Conservation (phyloP, 2,329 filamentous ascomycete genomes). For the Stachybotrys chlorohalonatus region DNA sequence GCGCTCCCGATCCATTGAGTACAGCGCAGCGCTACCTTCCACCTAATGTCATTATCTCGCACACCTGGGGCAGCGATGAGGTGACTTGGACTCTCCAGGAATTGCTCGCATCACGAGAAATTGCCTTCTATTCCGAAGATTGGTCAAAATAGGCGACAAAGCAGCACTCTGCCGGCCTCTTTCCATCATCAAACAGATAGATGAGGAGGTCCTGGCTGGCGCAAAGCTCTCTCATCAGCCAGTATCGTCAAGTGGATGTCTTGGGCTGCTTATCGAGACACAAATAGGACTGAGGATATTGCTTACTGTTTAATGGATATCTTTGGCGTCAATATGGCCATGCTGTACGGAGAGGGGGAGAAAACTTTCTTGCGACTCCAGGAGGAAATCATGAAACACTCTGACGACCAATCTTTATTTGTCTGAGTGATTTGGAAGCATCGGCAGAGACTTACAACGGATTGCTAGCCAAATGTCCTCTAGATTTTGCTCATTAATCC, state of each 20-base stretch:
- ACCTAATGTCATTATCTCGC: constrained; percentile 14
- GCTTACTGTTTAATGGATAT: constrained; percentile 7
- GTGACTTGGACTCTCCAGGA: constrained; percentile 7
- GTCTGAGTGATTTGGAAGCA: constrained; percentile 3
- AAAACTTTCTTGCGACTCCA: constrained; percentile 8
- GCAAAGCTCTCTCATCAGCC: background rate
- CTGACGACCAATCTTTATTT: constrained; percentile 7
- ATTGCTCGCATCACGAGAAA: background rate
- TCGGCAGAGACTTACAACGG: constrained; percentile 16
- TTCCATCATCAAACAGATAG: constrained; percentile 1
- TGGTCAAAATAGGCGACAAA: background rate
- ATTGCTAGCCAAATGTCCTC: constrained; percentile 37
- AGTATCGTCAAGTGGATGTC: constrained; percentile 6
- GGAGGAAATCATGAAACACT: constrained; percentile 9
- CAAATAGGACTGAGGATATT: constrained; percentile 4
- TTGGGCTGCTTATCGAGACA: constrained; percentile 5
- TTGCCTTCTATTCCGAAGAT: constrained; percentile 3
- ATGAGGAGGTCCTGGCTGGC: constrained; percentile 1
- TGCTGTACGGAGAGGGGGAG: constrained; percentile 7
- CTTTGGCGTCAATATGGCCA: constrained; percentile 7
- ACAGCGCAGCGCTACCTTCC: constrained; percentile 1
- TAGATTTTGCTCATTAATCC: constrained; percentile 26
- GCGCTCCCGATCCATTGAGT: no score
- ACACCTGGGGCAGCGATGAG: constrained; percentile 16
- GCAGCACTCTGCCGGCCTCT: background rate